These are phyloP conservation scores for Citrus hindsii DNA, from an alignment of 345 rosid species.

Conservation along the genomic window DNA sequence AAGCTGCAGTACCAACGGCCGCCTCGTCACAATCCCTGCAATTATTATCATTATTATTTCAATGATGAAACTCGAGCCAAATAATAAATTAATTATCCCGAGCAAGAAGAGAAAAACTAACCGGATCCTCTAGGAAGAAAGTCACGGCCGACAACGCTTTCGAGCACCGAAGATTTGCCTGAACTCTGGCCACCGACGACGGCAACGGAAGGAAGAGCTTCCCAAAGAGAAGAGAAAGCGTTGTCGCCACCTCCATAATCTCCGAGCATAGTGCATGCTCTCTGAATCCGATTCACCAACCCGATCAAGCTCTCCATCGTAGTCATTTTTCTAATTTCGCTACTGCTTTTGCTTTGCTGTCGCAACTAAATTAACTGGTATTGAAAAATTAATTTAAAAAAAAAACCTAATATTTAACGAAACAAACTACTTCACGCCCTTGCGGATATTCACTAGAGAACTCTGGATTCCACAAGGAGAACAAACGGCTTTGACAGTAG, in stretches of 20 bases:
- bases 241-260: slow-evolving; percentile 83
- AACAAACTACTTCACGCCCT: no score
- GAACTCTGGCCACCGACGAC: slow-evolving; percentile 99
- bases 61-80: background rate
- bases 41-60: background rate
- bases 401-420: background rate
- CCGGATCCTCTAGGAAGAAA: slow-evolving; percentile 99
- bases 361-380: background rate
- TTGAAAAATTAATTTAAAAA: background rate
- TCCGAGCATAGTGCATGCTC: slow-evolving; percentile 92
- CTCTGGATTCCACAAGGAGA: background rate
- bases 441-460: background rate
- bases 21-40: slow-evolving; percentile 86
- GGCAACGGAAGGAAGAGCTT: slow-evolving; percentile 88
- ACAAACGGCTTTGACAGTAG: background rate
- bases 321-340: slow-evolving; percentile 40
- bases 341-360: background rate
- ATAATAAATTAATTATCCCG: background rate
- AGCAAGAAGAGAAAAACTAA: slow-evolving; percentile 11
- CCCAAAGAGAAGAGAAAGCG: slow-evolving; percentile 86
- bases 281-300: slow-evolving; percentile 83
- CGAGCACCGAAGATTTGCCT: slow-evolving; percentile 96
- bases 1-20: slow-evolving; percentile 91
- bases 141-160: slow-evolving; percentile 93
- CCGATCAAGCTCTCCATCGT: slow-evolving; percentile 96